phyloP scores from a whole-genome alignment of 768 basidiomycete species.

The Psilocybe cyanescens region DNA sequence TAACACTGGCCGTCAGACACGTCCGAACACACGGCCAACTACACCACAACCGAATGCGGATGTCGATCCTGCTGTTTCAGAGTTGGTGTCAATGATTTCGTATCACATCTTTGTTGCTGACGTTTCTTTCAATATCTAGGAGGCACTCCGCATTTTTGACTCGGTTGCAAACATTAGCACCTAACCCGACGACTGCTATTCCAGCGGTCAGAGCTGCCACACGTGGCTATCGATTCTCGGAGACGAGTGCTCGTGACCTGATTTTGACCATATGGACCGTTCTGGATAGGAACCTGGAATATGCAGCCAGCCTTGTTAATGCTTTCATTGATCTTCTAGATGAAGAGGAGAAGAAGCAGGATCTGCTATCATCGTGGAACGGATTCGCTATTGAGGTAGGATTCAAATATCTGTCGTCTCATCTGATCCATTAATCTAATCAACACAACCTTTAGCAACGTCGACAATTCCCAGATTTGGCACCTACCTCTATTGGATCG shows the following conservation, averaged over 20 bases:
- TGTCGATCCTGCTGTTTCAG: constrained; percentile 54
- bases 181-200: constrained; percentile 59
- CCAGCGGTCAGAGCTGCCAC: constrained; percentile 75
- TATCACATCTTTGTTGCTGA: background rate
- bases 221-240: constrained; percentile 76
- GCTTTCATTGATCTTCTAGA: constrained; percentile 78
- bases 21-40: constrained; percentile 32
- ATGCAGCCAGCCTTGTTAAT: constrained; percentile 75
- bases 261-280: constrained; percentile 87
- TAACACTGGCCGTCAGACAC: constrained; percentile 24
- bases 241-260: constrained; percentile 82
- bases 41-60: constrained; percentile 47
- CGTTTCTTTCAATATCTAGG: constrained; percentile 39
- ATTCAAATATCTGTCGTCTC: background rate
- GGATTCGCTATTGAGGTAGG: constrained; percentile 81
- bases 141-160: constrained; percentile 66
- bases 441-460: constrained; percentile 60
- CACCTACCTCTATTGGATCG: constrained; percentile 57
- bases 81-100: constrained; percentile 43
- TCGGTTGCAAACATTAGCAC: constrained; percentile 61
- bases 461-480: constrained; percentile 81
- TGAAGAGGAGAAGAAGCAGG: constrained; percentile 83
- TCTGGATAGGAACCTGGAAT: constrained; percentile 57
- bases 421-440: background rate
- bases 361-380: constrained; percentile 78